Conservation (phyloP, 2,329 filamentous ascomycete species). For the Thielaviopsis euricoi region DNA sequence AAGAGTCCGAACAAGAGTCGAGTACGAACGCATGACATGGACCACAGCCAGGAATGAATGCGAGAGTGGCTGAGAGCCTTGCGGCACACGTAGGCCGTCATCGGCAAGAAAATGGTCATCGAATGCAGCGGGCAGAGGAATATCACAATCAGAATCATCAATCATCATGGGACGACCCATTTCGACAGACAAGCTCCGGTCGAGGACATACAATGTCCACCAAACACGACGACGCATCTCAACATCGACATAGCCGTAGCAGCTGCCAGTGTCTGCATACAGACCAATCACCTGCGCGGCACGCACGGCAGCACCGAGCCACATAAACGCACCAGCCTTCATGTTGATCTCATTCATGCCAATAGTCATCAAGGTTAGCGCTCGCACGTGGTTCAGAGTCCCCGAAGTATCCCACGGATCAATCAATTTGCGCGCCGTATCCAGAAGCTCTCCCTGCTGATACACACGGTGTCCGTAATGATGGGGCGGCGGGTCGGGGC, state of each 20-base stretch:
- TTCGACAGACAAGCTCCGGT: conserved; percentile 66
- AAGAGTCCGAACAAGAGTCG: conserved; percentile 54
- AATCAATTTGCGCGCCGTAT: conserved; percentile 50
- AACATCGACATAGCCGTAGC: conserved; percentile 51
- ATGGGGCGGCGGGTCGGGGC: conserved; percentile 30
- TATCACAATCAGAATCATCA: conserved; percentile 76
- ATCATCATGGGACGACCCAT: conserved; percentile 68
- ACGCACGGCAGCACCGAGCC: conserved; percentile 65
- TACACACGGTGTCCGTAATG: conserved; percentile 29
- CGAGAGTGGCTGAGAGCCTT: conserved; percentile 37
- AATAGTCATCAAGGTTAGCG: conserved; percentile 56
- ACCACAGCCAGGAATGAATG: conserved; percentile 65
- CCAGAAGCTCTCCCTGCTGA: conserved; percentile 47
- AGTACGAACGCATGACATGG: conserved; percentile 64
- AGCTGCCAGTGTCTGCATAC: conserved; percentile 57
- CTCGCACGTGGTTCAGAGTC: conserved; percentile 57
- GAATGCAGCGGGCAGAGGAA: conserved; percentile 58
- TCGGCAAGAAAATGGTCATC: conserved; percentile 64
- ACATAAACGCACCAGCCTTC: conserved; percentile 71
- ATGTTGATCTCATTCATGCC: conserved; percentile 76
- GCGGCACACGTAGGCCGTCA: conserved; percentile 35
- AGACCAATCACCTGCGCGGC: conserved; percentile 73
- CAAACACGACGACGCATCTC: conserved; percentile 80
- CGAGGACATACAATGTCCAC: conserved; percentile 88
- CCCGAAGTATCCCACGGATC: conserved; percentile 73